Evolutionary conservation across 2,329 filamentous ascomycete species (phyloP), one percentile per base, ranked within the genome.

Genomic region (Rhynchosporium agropyri): DNA sequence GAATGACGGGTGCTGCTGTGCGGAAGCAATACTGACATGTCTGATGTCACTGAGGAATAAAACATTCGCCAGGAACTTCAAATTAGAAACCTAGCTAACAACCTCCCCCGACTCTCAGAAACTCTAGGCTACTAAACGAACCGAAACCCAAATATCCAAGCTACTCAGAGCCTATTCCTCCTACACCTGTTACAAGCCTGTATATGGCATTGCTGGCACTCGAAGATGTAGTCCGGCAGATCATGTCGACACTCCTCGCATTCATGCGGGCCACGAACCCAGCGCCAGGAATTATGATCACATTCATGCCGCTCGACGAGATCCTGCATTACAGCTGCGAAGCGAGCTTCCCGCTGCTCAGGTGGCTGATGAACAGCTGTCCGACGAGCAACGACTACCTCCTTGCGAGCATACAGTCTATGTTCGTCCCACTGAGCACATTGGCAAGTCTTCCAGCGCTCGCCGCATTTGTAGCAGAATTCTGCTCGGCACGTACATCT

Each of bases 381-480:
- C 31, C 60, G 58, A 3, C 69, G 67, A 5, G 60, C 60, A 0
- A 78, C 73, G 10, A 78, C 68, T 0, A 57, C 70, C 1, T 73
- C 68, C 0, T 76, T 77, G 1, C 77, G 74, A 3, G 64, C 67
- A 10, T 74, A 13, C 0, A 79, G 58, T 1, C 45, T 59, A 10
- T 68, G 31, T 51, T 81, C 78, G 8, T 77, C 64, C 77, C 77
- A 82, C 13, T 74, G 74, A 1, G 43, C 63, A 58, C 80, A 83
- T 0, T 0, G 0, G 33, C 79, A 83, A 0, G 50, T 72, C 31
- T 77, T 78, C 80, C 80, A 83, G 3, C 0, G 3, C 0, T 20
- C 13, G 4, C 80, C 80, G 48, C 81, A 84, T 0, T 71, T 15
- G 45, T 83, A 83, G 67, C 82, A 84, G 67, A 84, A 85, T n/a